Conservation (phyloP, 768 basidiomycete genomes). For the Agaricus blazei region DNA sequence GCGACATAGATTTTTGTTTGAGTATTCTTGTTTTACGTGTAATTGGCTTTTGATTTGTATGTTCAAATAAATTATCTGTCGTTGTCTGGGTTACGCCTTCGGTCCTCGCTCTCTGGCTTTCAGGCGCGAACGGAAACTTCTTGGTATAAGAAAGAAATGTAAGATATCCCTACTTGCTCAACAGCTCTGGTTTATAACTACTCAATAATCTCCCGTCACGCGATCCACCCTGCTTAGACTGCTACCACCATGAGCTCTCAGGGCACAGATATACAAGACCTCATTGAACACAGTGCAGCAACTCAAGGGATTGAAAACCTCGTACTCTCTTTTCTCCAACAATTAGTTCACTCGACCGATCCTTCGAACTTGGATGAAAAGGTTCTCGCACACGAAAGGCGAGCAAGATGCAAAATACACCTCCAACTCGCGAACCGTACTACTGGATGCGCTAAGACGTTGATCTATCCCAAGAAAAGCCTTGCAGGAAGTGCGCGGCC, state of each 20-base stretch:
- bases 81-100: too few relatives aligned
- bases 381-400: constrained; percentile 1
- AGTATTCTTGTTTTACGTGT: not conserved
- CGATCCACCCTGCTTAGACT: not conserved
- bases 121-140: too few relatives aligned
- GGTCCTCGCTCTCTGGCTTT: too few relatives aligned
- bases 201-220: not conserved
- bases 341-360: constrained; percentile 20
- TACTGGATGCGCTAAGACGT: constrained; percentile 16
- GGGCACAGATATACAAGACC: not conserved
- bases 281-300: not conserved
- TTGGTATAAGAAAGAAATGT: too few relatives aligned
- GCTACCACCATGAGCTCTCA: not conserved
- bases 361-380: constrained; percentile 8
- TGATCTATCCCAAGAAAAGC: constrained; percentile 32
- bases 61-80: too few relatives aligned
- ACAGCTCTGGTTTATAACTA: too few relatives aligned
- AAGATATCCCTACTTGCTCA: too few relatives aligned
- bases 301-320: constrained; percentile 27
- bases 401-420: constrained; percentile 22
- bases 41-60: constrained; percentile 4
- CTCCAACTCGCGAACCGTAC: constrained; percentile 30
- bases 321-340: constrained; percentile 30
- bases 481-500: constrained; percentile 31
- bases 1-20: constrained; percentile 9